These are phyloP conservation scores for Oryza glumipatula DNA, from an alignment of 176 grass and related monocot genomes.

Conservation along the genomic window DNA sequence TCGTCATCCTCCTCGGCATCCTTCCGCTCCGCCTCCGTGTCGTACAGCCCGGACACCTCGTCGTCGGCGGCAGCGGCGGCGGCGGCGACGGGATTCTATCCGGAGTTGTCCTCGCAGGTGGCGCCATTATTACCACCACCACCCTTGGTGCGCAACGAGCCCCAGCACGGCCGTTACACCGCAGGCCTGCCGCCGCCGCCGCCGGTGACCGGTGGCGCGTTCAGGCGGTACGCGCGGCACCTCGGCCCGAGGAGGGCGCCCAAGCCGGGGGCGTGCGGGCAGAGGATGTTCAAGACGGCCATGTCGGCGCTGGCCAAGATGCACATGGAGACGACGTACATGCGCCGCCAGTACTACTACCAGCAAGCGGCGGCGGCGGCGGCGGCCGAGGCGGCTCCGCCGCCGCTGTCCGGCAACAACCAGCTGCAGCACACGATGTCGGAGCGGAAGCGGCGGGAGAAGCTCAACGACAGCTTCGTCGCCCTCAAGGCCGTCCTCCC, in stretches of 20 bases:
- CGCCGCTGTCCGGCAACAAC: slow-evolving; percentile 39
- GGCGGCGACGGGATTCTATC: neutral
- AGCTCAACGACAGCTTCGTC: slow-evolving; percentile 86
- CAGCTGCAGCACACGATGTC: slow-evolving; percentile 92
- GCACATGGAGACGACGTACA: slow-evolving; percentile 24
- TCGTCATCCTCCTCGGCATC: slow-evolving; percentile 35
- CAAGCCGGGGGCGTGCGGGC: slow-evolving; percentile 36
- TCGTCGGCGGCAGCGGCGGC: neutral
- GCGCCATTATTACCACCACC: neutral
- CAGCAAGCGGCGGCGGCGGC: slow-evolving; percentile 24
- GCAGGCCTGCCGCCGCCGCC: neutral
- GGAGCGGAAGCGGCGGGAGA: slow-evolving; percentile 84
- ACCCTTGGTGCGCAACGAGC: neutral
- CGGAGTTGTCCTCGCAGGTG: slow-evolving; percentile 42
- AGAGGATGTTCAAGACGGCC: slow-evolving; percentile 74
- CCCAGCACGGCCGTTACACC: neutral
- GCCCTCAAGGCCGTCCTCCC: slow-evolving; percentile 43
- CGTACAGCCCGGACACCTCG: slow-evolving; percentile 41
- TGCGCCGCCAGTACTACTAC: neutral
- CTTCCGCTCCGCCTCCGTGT: slow-evolving; percentile 42
- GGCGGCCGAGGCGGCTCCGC: neutral
- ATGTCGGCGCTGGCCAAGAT: slow-evolving; percentile 53
- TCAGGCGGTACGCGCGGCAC: slow-evolving; percentile 58
- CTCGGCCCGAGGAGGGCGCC: slow-evolving; percentile 22
- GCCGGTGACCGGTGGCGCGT: slow-evolving; percentile 25